A percentile compares a stretch with the other conserved stretches of the same genome.
Conservation (phyloP, 2,329 filamentous ascomycete genomes). For the Calycina herbarum region DNA sequence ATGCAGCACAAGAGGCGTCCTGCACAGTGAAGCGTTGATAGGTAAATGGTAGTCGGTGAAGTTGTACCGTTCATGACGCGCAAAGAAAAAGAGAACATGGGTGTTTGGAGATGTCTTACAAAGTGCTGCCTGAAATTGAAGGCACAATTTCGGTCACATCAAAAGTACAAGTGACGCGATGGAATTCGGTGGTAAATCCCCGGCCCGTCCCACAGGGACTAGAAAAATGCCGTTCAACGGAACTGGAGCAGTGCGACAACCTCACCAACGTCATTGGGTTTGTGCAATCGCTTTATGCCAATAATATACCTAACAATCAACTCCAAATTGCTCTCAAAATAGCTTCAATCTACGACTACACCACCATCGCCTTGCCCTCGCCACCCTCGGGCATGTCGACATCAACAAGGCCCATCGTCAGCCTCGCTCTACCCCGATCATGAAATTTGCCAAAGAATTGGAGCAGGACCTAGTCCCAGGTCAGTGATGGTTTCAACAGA, state of each 20-base stretch:
- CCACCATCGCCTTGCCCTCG: no score
- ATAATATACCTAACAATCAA: not conserved
- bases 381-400: no score
- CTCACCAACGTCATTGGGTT: not conserved
- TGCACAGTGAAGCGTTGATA: not conserved
- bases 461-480: constrained; percentile 85
- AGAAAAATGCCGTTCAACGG: no score
- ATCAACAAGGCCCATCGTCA: not conserved
- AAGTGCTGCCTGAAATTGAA: no score
- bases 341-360: no score
- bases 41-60: not conserved
- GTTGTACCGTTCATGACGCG: constrained; percentile 4
- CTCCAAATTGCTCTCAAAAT: no score
- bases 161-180: no score
- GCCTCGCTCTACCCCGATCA: constrained; percentile 34
- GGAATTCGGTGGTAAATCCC: no score
- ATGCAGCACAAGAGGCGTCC: not conserved
- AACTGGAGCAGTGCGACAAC: no score
- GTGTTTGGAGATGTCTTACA: not conserved
- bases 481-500: constrained; percentile 38
- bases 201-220: no score
- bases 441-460: constrained; percentile 75
- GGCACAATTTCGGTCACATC: no score
- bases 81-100: constrained; percentile 1
- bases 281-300: not conserved